Conservation (phyloP, 306 rosid genomes). For the Hylodesmum podocarpum region DNA sequence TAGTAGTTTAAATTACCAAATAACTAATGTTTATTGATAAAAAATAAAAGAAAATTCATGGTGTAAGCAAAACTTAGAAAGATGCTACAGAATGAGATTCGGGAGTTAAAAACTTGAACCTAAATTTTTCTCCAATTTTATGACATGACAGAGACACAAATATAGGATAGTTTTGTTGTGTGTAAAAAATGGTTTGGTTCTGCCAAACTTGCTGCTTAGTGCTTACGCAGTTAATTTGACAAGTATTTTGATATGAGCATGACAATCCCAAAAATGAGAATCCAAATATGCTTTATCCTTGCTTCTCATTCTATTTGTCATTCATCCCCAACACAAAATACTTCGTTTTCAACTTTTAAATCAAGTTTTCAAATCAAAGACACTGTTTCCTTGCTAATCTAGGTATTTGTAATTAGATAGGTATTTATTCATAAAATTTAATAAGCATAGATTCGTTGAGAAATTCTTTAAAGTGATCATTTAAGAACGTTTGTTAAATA, state of each 20-base stretch:
- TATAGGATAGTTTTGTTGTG: no score
- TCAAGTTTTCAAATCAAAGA: no score
- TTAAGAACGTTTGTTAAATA: no score
- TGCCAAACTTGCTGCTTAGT: neutral
- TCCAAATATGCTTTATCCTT: neutral
- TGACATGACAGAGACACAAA: no score
- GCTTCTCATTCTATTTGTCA: neutral
- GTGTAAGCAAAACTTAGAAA: neutral
- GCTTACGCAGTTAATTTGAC: neutral
- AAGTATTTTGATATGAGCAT: neutral
- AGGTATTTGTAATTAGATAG: no score
- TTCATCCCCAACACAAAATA: neutral
- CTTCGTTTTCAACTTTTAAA: neutral
- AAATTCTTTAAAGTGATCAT: no score
- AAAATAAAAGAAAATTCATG: neutral
- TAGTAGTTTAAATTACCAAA: no score
- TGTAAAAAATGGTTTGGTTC: neutral
- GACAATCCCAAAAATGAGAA: neutral
- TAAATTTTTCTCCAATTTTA: no score
- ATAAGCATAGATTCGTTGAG: no score
- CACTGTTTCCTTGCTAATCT: no score
- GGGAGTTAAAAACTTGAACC: neutral
- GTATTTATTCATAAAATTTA: no score
- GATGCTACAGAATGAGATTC: neutral
- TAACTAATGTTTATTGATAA: no score